A percentile compares a stretch with the other conserved stretches of the same genome.
phyloP scores from a whole-genome alignment of 2,329 filamentous ascomycete genomes.

The Alternaria rosae region DNA sequence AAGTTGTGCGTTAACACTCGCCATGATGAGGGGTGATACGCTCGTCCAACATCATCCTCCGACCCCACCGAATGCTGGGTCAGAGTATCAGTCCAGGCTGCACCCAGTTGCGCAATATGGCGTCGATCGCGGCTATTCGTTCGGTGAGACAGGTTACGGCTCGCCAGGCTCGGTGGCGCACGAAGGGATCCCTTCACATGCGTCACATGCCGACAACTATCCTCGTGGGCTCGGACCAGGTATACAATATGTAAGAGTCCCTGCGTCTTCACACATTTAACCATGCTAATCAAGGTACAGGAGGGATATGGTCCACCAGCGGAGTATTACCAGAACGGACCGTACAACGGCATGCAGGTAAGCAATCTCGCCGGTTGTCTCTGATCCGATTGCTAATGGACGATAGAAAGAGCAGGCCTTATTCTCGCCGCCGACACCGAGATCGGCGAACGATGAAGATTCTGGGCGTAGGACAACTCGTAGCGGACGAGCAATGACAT shows the following conservation, averaged over 20 bases:
- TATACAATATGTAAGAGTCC: constrained; percentile 43
- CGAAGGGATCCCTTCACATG: constrained; percentile 37
- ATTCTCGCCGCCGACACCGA: constrained; percentile 54
- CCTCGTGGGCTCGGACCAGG: constrained; percentile 33
- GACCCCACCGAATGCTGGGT: constrained; percentile 43
- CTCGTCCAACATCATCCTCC: constrained; percentile 48
- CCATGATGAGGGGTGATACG: constrained; percentile 44
- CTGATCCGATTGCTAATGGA: constrained; percentile 25
- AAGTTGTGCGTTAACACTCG: constrained; percentile 15
- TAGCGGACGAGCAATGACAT: constrained; percentile 38
- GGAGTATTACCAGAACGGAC: constrained; percentile 38
- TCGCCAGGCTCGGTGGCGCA: constrained; percentile 38
- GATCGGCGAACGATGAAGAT: constrained; percentile 53
- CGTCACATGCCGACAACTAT: constrained; percentile 36
- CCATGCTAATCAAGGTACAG: constrained; percentile 36
- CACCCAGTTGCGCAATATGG: constrained; percentile 55
- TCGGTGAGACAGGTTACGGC: constrained; percentile 43
- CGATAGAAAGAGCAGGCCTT: constrained; percentile 35
- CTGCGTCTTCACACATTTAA: neutral
- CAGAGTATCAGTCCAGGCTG: constrained; percentile 48
- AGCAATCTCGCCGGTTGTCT: constrained; percentile 9
- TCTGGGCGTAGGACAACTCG: constrained; percentile 49
- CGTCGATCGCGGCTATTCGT: constrained; percentile 47
- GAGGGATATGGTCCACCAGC: constrained; percentile 40
- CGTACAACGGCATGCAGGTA: constrained; percentile 37